phyloP scores from a whole-genome alignment of 352 stramenopile genomes.

The Globisporangium splendens region DNA sequence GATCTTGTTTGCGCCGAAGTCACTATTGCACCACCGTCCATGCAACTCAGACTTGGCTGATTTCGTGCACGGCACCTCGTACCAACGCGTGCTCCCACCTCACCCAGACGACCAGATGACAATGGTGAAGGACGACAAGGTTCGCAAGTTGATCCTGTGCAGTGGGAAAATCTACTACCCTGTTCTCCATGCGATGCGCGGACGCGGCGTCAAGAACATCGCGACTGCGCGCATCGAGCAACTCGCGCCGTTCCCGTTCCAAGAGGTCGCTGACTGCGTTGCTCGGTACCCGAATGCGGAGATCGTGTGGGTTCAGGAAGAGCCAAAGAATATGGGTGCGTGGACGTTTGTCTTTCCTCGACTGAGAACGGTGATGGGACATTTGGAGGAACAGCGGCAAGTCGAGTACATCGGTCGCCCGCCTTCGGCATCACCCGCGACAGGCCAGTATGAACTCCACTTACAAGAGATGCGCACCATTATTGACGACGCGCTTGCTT shows the following conservation, averaged over 20 bases:
- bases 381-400: conserved; percentile 55
- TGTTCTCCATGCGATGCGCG: conserved; percentile 55
- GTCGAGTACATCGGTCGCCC: conserved; percentile 93
- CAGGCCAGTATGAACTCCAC: conserved; percentile 94
- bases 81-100: conserved; percentile 65
- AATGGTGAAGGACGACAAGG: conserved; percentile 63
- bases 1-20: conserved; percentile 82
- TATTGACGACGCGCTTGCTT: conserved; percentile 74
- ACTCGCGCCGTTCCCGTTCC: conserved; percentile 96
- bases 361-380: conserved; percentile 92
- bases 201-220: conserved; percentile 54
- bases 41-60: conserved; percentile 76
- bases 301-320: conserved; percentile 97
- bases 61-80: conserved; percentile 52
- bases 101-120: conserved; percentile 65
- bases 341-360: conserved; percentile 92
- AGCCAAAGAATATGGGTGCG: conserved; percentile 98
- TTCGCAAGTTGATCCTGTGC: conserved; percentile 78
- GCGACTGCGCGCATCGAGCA: conserved; percentile 79
- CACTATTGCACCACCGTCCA: conserved; percentile 74
- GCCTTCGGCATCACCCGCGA: conserved; percentile 94
- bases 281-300: conserved; percentile 93
- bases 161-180: conserved; percentile 86
- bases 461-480: conserved; percentile 92
- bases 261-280: conserved; percentile 90